phyloP scores from a whole-genome alignment of 2,329 filamentous ascomycete species.

The Pseudopyricularia cyperi region DNA sequence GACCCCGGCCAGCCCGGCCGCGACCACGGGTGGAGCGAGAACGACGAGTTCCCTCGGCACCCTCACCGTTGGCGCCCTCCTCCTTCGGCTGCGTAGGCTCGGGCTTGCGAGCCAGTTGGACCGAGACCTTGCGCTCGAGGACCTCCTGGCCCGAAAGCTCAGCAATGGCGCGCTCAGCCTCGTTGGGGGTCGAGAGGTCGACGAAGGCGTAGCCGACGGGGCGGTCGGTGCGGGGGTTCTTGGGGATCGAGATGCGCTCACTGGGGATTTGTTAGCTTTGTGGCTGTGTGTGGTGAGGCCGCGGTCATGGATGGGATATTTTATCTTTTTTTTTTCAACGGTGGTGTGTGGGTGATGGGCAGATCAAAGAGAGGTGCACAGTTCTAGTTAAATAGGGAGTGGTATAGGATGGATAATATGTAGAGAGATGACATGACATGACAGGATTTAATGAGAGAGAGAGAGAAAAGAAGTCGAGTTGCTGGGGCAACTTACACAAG shows the following conservation, averaged over 20 bases:
- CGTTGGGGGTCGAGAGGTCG: slow-evolving; percentile 84
- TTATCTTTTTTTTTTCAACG: too few relatives aligned
- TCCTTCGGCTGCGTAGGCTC: slow-evolving; percentile 40
- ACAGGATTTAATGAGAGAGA: too few relatives aligned
- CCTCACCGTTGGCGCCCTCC: slow-evolving; percentile 66
- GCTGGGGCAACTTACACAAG: slow-evolving; percentile 66
- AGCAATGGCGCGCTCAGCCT: slow-evolving; percentile 89
- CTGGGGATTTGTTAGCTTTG: slow-evolving; percentile 28
- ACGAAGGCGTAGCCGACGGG: slow-evolving; percentile 99
- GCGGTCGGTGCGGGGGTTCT: slow-evolving; percentile 97
- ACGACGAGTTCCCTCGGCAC: slow-evolving; percentile 50
- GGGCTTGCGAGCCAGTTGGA: slow-evolving; percentile 96
- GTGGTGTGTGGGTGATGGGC: neutral
- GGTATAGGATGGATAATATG: too few relatives aligned
- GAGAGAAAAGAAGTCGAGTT: neutral
- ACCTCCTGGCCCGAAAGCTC: slow-evolving; percentile 97
- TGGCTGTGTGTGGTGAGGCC: neutral
- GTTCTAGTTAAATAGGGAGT: too few relatives aligned
- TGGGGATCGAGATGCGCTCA: slow-evolving; percentile 97
- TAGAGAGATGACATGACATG: too few relatives aligned
- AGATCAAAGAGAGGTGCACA: too few relatives aligned
- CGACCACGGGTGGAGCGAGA: slow-evolving; percentile 51
- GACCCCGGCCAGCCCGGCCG: slow-evolving; percentile 53
- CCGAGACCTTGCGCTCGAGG: slow-evolving; percentile 95
- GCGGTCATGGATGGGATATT: too few relatives aligned